These are phyloP conservation scores for Penicillium olsonii DNA, from an alignment of 2,329 filamentous ascomycete genomes.

Conservation along the genomic window DNA sequence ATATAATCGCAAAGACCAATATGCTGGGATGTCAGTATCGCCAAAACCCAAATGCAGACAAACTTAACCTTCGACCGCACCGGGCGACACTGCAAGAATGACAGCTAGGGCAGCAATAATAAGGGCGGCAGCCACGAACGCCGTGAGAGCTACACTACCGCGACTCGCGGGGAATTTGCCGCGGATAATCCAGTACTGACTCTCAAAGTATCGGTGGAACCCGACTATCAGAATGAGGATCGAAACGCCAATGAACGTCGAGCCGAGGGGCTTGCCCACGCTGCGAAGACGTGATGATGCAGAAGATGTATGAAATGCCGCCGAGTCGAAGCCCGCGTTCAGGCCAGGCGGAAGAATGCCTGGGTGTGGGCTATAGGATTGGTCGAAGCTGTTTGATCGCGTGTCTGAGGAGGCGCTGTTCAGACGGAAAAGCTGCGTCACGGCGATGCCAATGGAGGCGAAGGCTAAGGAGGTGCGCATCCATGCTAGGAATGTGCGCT, in stretches of 20 bases:
- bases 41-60: neutral
- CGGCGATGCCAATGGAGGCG: constrained; percentile 65
- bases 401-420: constrained; percentile 51
- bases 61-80: constrained; percentile 31
- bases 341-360: constrained; percentile 19
- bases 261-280: constrained; percentile 63
- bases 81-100: constrained; percentile 57
- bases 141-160: constrained; percentile 62
- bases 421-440: constrained; percentile 67
- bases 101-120: constrained; percentile 63
- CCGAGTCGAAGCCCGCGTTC: constrained; percentile 19
- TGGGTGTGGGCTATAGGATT: constrained; percentile 1
- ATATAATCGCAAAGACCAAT: neutral
- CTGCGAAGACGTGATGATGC: constrained; percentile 44
- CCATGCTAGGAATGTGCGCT: constrained; percentile 70
- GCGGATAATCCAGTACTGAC: constrained; percentile 66
- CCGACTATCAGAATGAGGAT: constrained; percentile 63
- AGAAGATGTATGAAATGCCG: constrained; percentile 19
- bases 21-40: neutral
- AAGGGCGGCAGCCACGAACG: constrained; percentile 55
- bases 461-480: constrained; percentile 66
- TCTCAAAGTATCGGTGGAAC: constrained; percentile 67
- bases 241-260: constrained; percentile 63
- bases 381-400: constrained; percentile 1
- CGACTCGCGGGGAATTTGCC: constrained; percentile 67